Base-by-base conservation (phyloP, 129 eudicot species). In the Tanacetum coccineum region DNA sequence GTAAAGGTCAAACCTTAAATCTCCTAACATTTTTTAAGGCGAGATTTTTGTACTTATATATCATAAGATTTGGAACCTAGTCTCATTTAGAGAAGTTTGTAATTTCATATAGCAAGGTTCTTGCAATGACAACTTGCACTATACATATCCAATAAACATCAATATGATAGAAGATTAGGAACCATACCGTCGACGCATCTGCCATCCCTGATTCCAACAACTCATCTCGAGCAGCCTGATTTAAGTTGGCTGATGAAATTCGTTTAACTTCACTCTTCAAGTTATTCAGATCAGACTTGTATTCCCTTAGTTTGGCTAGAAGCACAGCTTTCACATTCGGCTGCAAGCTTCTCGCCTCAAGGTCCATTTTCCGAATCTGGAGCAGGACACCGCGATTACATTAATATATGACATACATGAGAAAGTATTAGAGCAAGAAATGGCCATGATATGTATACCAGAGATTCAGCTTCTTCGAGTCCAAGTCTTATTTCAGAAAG, bases 341-440 rank as follows among this genome's bases (percentile, higher is more conserved):
- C 80, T 80, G 92, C 80, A 85, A 70, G 67, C 85, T 85, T 80
- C 92, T 82, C 15, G 87, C 92, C 73, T 85, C 92, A 30, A 82
- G 83, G 75, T 85, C 92, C 92, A 85, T 85, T 81, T 84, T 81
- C 49, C 86, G 77, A 64, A 84, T 78, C 89, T 84, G 78, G 9
- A 54, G 18, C 66, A 62, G 21, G 5, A 65, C 66, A 51, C 20
- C 40, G 53, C 53, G 9, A 47, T 59, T 18, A 54, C 44, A 15
- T 30, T 30, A 14, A 22, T 61, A 20, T 15, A 10, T 26, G n/a
- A 54, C 45, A 69, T 56, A 2, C 4, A 36, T 9, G 25, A 60
- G 65, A 36, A 9, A 32, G 1, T 3, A 60, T 30, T 60, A 21
- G 18, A 60, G 20, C 11, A 58, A 11, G 26, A 58, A 58, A 6